phyloP scores from a whole-genome alignment of 495 filamentous ascomycete species.

The Clavariopsis aquatica region DNA sequence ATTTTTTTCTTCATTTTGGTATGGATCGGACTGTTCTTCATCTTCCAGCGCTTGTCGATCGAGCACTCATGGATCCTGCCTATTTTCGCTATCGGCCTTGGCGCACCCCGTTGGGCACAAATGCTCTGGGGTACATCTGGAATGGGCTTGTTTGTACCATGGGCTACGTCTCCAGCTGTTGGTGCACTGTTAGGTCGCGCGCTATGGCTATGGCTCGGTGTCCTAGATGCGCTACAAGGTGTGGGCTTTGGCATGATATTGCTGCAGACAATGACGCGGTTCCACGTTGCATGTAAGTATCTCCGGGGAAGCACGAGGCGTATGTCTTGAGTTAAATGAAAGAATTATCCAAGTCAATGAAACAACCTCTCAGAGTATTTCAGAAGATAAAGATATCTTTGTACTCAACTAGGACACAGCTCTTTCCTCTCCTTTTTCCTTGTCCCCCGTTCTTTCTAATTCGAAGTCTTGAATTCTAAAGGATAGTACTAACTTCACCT shows the following conservation, averaged over 20 bases:
- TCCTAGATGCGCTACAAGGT: constrained; percentile 63
- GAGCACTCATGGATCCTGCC: constrained; percentile 66
- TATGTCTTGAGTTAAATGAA: no score
- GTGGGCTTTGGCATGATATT: constrained; percentile 66
- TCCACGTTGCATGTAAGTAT: constrained; percentile 61
- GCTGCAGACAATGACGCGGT: constrained; percentile 61
- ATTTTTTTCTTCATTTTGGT: constrained; percentile 61
- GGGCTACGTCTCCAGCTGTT: constrained; percentile 53
- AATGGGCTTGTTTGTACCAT: constrained; percentile 62
- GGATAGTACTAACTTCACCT: no score
- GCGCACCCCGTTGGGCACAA: constrained; percentile 65
- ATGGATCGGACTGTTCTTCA: constrained; percentile 54
- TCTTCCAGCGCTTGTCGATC: constrained; percentile 54
- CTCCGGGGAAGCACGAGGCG: no score
- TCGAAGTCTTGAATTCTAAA: no score
- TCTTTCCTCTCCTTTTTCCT: no score
- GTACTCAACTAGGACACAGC: no score
- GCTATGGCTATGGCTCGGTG: constrained; percentile 52
- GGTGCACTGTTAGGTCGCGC: constrained; percentile 56
- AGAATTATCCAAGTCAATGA: no score
- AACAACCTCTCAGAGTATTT: no score
- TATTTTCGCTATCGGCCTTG: constrained; percentile 65
- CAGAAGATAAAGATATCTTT: no score
- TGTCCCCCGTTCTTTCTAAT: no score
- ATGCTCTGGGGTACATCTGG: constrained; percentile 63